Evolutionary conservation across 1,139 yeast species (phyloP).

Genomic region (Dujonia santamariae): DNA sequence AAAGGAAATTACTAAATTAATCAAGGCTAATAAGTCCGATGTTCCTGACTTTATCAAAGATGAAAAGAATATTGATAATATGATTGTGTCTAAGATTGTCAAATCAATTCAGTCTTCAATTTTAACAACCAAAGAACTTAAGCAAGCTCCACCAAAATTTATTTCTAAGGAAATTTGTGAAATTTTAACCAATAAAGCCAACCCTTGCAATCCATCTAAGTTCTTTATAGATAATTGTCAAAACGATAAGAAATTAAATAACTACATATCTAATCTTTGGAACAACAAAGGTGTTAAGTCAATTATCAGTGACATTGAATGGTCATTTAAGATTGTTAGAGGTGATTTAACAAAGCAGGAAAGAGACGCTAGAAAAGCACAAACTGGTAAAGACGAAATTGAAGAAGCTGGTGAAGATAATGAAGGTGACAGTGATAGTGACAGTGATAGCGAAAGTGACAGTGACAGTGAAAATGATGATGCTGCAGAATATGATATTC

Average conservation of each 20-base stretch:
- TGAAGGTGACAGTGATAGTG: conserved; percentile 11
- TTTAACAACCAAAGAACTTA: conserved; percentile 24
- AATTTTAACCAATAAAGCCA: conserved; percentile 25
- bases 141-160: conserved; percentile 30
- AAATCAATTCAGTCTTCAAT: conserved; percentile 25
- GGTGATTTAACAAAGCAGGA: conserved; percentile 54
- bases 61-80: conserved; percentile 17
- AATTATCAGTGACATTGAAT: conserved; percentile 47
- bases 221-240: conserved; percentile 49
- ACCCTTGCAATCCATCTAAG: conserved; percentile 39
- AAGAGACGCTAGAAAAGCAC: conserved; percentile 26
- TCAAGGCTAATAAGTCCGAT: conserved; percentile 17
- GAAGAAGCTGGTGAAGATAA: conserved; percentile 13
- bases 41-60: conserved; percentile 19
- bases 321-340: conserved; percentile 57
- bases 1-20: conserved; percentile 28
- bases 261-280: conserved; percentile 55
- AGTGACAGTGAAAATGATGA: conserved; percentile 20
- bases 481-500: conserved; percentile 14
- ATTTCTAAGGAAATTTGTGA: conserved; percentile 22
- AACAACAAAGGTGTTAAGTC: conserved; percentile 53
- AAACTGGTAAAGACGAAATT: conserved; percentile 21
- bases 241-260: conserved; percentile 36
- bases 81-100: conserved; percentile 33
- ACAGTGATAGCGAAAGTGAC: conserved; percentile 16